These are phyloP conservation scores for Albizia julibrissin DNA, from an alignment of 306 rosid species.

Conservation along the genomic window DNA sequence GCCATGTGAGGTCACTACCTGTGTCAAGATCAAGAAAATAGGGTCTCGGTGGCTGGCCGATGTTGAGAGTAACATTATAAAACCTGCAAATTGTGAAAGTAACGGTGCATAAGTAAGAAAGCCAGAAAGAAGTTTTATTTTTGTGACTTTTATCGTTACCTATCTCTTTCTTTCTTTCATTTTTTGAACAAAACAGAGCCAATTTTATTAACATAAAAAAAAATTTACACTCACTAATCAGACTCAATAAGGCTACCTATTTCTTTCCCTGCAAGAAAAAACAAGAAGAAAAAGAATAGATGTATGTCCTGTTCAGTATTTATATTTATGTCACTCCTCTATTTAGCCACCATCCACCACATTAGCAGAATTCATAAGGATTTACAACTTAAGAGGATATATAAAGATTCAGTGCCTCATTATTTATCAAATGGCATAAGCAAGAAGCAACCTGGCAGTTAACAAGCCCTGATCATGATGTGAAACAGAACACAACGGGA, in stretches of 20 bases:
- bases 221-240: too few relatives aligned
- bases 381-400: background rate
- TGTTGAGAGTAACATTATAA: constrained; percentile 74
- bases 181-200: too few relatives aligned
- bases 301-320: background rate
- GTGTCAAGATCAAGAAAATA: constrained; percentile 93
- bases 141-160: background rate
- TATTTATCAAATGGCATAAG: background rate
- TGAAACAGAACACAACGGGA: background rate
- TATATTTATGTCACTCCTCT: background rate
- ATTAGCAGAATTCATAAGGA: background rate
- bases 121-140: background rate
- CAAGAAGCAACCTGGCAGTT: constrained; percentile 25
- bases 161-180: background rate
- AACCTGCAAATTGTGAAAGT: constrained; percentile 51
- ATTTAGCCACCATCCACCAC: background rate
- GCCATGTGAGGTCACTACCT: constrained; percentile 98
- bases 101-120: constrained; percentile 7
- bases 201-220: too few relatives aligned
- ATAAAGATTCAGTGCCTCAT: background rate
- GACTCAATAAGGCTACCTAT: background rate
- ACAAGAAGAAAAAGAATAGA: background rate
- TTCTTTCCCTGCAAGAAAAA: background rate
- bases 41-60: constrained; percentile 88
- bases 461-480: background rate